Evolutionary conservation across 345 rosid species (phyloP).

Genomic region (Anacardium occidentale): DNA sequence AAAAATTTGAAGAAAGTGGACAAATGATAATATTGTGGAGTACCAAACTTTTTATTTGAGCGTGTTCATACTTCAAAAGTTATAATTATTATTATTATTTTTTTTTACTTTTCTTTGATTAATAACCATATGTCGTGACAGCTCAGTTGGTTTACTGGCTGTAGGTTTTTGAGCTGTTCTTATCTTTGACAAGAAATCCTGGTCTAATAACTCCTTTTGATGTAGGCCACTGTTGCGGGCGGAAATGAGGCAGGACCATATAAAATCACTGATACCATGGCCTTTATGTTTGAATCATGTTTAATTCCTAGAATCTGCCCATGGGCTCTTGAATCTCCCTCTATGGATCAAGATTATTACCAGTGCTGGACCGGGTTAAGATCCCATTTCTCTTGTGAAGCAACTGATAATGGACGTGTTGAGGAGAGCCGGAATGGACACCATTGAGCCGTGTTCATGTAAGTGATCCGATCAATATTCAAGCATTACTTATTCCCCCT

Average conservation of each 20-base stretch:
- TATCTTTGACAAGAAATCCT: no score
- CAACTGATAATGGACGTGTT: neutral
- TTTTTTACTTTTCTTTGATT: neutral
- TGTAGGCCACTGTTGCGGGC: slow-evolving; percentile 60
- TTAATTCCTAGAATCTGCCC: slow-evolving; percentile 82
- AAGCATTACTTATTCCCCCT: neutral
- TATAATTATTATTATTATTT: neutral
- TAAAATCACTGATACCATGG: slow-evolving; percentile 75
- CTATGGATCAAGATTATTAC: slow-evolving; percentile 69
- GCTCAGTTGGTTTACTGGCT: neutral
- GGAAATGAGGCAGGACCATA: slow-evolving; percentile 66
- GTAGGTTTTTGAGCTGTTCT: neutral
- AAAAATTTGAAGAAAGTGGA: neutral
- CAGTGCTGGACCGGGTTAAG: slow-evolving; percentile 92
- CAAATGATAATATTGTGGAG: neutral
- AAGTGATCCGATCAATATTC: neutral
- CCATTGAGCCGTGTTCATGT: neutral
- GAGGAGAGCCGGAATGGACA: slow-evolving; percentile 14
- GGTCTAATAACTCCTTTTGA: slow-evolving; percentile 4
- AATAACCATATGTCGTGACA: neutral
- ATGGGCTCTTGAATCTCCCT: slow-evolving; percentile 83
- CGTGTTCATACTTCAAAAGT: neutral
- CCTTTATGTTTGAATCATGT: slow-evolving; percentile 94
- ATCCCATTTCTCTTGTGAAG: slow-evolving; percentile 66
- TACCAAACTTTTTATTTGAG: neutral